Percentiles rank a stretch among this genome's conserved stretches.
Evolutionary conservation across 345 rosid genomes (phyloP).

Genomic region (Melaleuca quinquenervia): DNA sequence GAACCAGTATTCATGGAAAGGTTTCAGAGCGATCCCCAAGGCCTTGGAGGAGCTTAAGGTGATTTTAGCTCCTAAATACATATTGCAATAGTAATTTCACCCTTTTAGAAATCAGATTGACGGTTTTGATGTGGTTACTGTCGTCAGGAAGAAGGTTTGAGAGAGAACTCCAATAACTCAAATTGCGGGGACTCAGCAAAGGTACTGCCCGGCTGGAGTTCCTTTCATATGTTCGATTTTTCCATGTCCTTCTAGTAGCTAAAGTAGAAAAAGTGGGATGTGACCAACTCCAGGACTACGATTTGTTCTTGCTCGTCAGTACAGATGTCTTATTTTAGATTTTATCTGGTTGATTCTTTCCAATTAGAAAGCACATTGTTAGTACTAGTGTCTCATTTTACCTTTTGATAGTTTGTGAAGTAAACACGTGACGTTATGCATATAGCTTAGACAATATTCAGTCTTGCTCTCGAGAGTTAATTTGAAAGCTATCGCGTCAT

Average conservation of each 20-base stretch:
- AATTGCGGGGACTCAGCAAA: conserved; percentile 19
- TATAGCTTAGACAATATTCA: neutral
- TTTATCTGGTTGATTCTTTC: neutral
- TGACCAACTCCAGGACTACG: neutral
- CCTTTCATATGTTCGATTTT: neutral
- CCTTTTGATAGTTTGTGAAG: neutral
- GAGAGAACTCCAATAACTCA: conserved; percentile 34
- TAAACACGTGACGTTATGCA: neutral
- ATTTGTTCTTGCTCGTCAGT: neutral
- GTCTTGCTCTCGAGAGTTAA: neutral
- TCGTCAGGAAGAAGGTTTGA: conserved; percentile 44
- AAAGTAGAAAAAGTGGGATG: neutral
- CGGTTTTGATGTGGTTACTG: neutral
- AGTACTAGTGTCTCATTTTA: neutral
- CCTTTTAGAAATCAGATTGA: neutral
- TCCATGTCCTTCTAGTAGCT: neutral
- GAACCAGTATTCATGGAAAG: conserved; percentile 74
- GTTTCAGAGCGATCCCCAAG: conserved; percentile 56
- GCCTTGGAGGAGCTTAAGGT: conserved; percentile 50
- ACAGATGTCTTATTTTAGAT: neutral
- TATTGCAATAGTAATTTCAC: neutral
- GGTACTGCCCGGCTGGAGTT: conserved; percentile 12
- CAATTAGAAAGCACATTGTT: neutral
- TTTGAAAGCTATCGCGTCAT: neutral
- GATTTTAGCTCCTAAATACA: neutral